phyloP scores from a whole-genome alignment of 768 basidiomycete genomes.

The Kwoniella mangroviensis region DNA sequence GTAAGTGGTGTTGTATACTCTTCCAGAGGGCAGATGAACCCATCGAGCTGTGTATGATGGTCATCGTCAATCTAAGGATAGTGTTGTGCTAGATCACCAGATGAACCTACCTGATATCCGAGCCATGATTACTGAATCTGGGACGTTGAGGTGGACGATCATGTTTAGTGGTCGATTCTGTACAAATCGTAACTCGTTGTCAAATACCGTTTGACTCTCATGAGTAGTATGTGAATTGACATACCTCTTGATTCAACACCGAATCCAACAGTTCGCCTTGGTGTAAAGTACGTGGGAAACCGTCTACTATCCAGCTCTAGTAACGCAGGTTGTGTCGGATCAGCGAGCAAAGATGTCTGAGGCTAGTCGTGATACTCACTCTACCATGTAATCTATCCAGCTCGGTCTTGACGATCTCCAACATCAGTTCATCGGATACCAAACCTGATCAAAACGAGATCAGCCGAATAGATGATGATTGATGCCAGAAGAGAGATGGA shows the following conservation, averaged over 20 bases:
- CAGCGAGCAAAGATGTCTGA: constrained; percentile 5
- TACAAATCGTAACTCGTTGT: neutral
- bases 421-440: constrained; percentile 57
- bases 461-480: neutral
- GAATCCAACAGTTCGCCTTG: constrained; percentile 56
- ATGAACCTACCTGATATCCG: constrained; percentile 53
- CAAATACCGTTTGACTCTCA: neutral
- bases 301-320: constrained; percentile 59
- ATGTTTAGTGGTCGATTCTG: constrained; percentile 58
- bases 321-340: constrained; percentile 10
- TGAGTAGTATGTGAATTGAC: neutral
- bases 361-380: constrained; percentile 28
- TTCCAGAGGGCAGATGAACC: constrained; percentile 58
- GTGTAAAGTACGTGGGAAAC: constrained; percentile 57
- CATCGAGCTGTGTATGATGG: constrained; percentile 47
- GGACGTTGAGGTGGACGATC: constrained; percentile 58
- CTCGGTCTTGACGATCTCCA: constrained; percentile 55
- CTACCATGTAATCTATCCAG: constrained; percentile 54
- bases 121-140: constrained; percentile 57
- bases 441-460: constrained; percentile 35
- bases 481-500: neutral
- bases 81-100: no score
- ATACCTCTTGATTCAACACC: constrained; percentile 49
- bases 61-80: neutral
- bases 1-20: constrained; percentile 58